These are phyloP conservation scores for Neopestalotiopsis rosae DNA, from an alignment of 2,329 filamentous ascomycete genomes.

Conservation along the genomic window DNA sequence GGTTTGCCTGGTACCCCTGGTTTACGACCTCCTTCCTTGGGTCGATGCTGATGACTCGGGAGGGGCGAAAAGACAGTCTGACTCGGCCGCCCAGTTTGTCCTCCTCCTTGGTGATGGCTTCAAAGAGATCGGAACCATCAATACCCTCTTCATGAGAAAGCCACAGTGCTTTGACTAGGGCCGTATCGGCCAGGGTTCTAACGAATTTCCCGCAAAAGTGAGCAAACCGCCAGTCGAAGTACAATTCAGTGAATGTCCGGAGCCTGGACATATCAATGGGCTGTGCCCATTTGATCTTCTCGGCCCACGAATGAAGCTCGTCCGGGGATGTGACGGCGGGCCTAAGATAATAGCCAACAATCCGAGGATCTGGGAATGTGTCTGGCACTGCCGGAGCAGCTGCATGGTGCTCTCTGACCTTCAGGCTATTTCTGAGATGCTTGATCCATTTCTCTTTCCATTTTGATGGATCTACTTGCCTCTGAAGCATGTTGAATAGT, in stretches of 20 bases:
- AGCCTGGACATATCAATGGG: neutral
- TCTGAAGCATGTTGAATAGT: neutral
- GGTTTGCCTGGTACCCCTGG: neutral
- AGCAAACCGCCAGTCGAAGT: conserved; percentile 12
- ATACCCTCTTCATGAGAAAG: too few species aligned
- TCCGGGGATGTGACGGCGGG: neutral
- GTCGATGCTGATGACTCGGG: neutral
- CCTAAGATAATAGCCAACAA: neutral
- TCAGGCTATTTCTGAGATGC: neutral
- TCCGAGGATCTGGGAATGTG: neutral
- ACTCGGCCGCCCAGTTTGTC: neutral
- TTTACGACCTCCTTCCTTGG: neutral
- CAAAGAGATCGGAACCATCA: neutral
- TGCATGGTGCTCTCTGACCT: neutral
- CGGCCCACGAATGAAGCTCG: neutral
- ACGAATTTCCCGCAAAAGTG: conserved; percentile 12
- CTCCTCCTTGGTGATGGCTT: neutral
- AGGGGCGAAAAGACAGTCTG: neutral
- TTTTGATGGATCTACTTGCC: neutral
- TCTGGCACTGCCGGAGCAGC: neutral
- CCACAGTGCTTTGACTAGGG: neutral
- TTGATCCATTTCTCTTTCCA: neutral
- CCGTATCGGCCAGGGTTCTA: neutral
- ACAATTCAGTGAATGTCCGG: neutral
- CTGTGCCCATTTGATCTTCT: neutral